Evolutionary conservation across 202 grass and related monocot species (phyloP).

Genomic region (Digitaria exilis): DNA sequence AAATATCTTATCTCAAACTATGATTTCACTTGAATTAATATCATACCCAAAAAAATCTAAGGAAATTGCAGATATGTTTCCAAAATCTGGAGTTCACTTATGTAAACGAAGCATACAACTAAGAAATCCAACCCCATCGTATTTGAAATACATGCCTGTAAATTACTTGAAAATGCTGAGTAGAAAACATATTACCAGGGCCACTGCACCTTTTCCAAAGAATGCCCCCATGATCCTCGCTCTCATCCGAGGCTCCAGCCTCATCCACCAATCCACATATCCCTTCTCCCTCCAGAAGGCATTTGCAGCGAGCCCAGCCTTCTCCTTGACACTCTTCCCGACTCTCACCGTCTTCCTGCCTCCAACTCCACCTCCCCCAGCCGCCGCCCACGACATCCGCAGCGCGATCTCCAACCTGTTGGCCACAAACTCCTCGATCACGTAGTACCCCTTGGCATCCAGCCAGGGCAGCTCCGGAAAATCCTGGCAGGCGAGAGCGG

Average conservation of each 20-base stretch:
- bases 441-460: constrained; percentile 83
- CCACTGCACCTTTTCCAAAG: constrained; percentile 62
- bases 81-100: not conserved
- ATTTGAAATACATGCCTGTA: not conserved
- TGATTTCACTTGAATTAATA: constrained; percentile 5
- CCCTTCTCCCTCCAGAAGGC: constrained; percentile 97
- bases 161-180: constrained; percentile 25
- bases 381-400: constrained; percentile 65
- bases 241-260: constrained; percentile 65
- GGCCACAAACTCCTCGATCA: constrained; percentile 73
- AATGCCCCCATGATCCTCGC: constrained; percentile 64
- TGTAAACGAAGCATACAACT: not conserved
- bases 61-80: not conserved
- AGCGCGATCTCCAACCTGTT: constrained; percentile 89
- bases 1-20: not conserved
- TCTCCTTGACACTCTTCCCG: constrained; percentile 57
- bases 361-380: constrained; percentile 42
- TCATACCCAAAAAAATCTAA: constrained; percentile 5
- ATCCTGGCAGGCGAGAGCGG: constrained; percentile 42
- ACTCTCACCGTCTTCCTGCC: constrained; percentile 65
- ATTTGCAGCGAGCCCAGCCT: constrained; percentile 62
- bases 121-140: not conserved
- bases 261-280: constrained; percentile 90
- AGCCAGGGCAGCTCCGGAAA: constrained; percentile 85
- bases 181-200: constrained; percentile 64